Base-by-base conservation (phyloP, 2,329 filamentous ascomycete species). In the Metarhizium anisopliae region DNA sequence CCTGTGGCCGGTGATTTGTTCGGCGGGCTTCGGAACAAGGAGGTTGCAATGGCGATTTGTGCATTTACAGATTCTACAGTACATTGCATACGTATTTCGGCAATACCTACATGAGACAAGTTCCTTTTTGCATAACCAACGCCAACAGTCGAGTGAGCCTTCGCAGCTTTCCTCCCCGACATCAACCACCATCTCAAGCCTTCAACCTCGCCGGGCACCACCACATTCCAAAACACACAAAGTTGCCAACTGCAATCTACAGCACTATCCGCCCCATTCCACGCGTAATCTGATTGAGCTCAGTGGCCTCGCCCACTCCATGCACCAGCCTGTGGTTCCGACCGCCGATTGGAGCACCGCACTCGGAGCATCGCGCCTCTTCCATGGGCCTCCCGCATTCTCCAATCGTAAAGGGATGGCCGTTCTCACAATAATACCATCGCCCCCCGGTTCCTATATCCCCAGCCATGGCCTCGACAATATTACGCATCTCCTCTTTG, bases 371-470 rank as follows among this genome's bases (percentile, higher is more conserved):
- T 1, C 67, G 66, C 1, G 83, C 76, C 20, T 62, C 54, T 65
- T 88, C 58, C 81, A 86, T 85, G 0, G 85, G 81, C 75, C 82
- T 81, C 1, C 84, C 84, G 62, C 84, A 87, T 58, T 87, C 81
- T 1, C 83, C 84, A 36, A 87, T 75, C 0, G 83, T 81, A 59
- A 88, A 85, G 2, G 80, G 77, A 63, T 85, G 80, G 2, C 77
- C 76, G 56, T 83, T 82, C 29, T 59, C 66, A 59, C 81, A 85
- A 0, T 68, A 73, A 64, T 85, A 86, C 83, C 83, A 86, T 59
- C 85, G 81, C 0, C 84, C 83, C 0, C 76, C 81, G 0, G 78
- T 76, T 0, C 53, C 58, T 42, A 82, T 77, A 58, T 79, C 77
- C 0, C 51, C 55, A 1, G 74, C 64, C 80, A 85, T 83, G 2